Evolutionary conservation across 371 early-diverging fungal species (phyloP).

Genomic region (Circinella minor): DNA sequence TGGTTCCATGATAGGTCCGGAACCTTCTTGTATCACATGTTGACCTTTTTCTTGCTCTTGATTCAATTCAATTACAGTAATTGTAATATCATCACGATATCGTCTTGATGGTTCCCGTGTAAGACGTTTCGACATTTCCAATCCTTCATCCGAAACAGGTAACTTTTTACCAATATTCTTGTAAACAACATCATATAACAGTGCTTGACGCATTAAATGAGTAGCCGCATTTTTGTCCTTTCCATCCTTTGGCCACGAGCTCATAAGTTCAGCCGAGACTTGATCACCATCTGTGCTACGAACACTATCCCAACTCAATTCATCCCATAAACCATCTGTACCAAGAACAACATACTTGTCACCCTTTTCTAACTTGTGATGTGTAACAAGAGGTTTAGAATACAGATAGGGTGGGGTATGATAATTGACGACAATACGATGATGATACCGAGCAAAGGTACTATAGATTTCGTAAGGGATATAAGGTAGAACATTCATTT

Average conservation of each 20-base stretch:
- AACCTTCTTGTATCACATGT: conserved; percentile 18
- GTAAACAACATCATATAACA: conserved; percentile 50
- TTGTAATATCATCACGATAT: conserved; percentile 95
- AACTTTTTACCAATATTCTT: conserved; percentile 38
- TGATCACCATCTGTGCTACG: conserved; percentile 47
- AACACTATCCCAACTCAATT: conserved; percentile 75
- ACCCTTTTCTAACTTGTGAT: conserved; percentile 64
- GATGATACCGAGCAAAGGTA: conserved; percentile 63
- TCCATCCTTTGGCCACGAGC: conserved; percentile 24
- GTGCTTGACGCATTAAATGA: conserved; percentile 81
- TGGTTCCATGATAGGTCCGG: conserved; percentile 34
- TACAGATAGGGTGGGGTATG: conserved; percentile 93
- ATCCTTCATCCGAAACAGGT: conserved; percentile 30
- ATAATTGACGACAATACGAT: conserved; percentile 69
- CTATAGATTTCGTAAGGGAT: conserved; percentile 63
- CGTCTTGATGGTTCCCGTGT: conserved; percentile 60
- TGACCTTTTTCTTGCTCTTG: conserved; percentile 8
- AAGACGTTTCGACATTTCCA: conserved; percentile 50
- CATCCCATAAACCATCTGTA: conserved; percentile 95
- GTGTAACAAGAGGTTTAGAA: conserved; percentile 83
- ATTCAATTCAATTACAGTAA: conserved; percentile 81
- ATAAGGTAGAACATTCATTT: conserved; percentile 56
- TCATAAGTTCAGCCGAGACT: conserved; percentile 42
- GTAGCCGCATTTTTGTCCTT: conserved; percentile 85
- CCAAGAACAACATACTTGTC: conserved; percentile 90